These are phyloP conservation scores for Zymoseptoria tritici DNA, from an alignment of 2,329 filamentous ascomycete species.

Conservation along the genomic window DNA sequence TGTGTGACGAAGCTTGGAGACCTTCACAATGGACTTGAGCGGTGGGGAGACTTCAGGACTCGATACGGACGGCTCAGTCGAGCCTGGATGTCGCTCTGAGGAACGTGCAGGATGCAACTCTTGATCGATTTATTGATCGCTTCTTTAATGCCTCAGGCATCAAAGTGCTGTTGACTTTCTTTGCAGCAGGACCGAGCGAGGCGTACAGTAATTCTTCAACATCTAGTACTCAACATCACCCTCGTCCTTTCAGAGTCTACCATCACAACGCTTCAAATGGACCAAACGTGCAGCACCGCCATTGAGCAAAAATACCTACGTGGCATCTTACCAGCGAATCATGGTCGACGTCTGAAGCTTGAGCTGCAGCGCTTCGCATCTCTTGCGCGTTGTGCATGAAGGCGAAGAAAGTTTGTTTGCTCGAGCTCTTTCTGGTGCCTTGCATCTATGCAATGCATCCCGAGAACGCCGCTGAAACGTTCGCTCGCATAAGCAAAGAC, in stretches of 20 bases:
- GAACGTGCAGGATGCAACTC: too few species aligned
- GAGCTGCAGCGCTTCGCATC: neutral
- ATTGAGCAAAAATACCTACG: neutral
- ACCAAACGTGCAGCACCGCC: neutral
- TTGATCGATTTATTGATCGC: too few species aligned
- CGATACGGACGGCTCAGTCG: too few species aligned
- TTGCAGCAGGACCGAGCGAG: too few species aligned
- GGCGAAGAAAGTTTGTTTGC: neutral
- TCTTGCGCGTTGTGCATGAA: neutral
- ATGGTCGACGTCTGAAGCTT: neutral
- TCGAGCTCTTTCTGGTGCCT: neutral
- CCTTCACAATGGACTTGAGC: too few species aligned
- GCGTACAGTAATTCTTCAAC: too few species aligned
- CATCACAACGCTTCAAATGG: neutral
- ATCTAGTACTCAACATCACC: neutral
- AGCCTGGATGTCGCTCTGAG: too few species aligned
- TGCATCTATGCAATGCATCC: neutral
- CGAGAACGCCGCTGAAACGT: neutral
- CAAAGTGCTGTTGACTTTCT: too few species aligned
- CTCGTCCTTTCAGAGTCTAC: neutral
- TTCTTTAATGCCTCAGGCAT: too few species aligned
- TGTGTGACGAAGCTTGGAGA: too few species aligned
- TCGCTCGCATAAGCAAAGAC: neutral
- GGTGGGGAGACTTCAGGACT: too few species aligned
- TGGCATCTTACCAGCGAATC: neutral